Evolutionary conservation across 371 early-diverging fungal species (phyloP).

Genomic region (Parasitella parasitica): DNA sequence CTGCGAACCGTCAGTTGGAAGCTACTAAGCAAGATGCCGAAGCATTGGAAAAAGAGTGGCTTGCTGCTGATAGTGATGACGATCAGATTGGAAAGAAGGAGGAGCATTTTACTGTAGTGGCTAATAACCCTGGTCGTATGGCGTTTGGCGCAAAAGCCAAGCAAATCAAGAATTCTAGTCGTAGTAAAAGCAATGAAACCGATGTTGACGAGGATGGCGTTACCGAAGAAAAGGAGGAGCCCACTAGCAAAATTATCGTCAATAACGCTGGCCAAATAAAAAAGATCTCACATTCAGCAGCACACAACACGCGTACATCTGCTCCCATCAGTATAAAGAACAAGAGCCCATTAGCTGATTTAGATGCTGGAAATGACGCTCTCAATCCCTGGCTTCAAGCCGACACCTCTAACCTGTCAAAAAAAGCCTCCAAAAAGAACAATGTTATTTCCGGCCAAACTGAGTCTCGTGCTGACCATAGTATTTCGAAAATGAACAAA

Average conservation of each 20-base stretch:
- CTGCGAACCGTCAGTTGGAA: slow-evolving; percentile 56
- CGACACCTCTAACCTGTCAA: slow-evolving; percentile 45
- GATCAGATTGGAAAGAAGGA: slow-evolving; percentile 31
- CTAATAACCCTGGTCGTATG: slow-evolving; percentile 64
- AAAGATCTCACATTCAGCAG: slow-evolving; percentile 58
- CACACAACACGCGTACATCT: slow-evolving; percentile 59
- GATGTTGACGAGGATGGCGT: not conserved
- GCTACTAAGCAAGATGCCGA: slow-evolving; percentile 54
- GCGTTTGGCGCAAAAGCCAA: slow-evolving; percentile 50
- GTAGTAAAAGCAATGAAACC: not conserved
- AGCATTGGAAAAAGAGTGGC: slow-evolving; percentile 45
- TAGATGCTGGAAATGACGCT: slow-evolving; percentile 21
- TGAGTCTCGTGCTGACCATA: slow-evolving; percentile 58
- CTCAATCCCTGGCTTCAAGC: slow-evolving; percentile 70
- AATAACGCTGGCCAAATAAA: slow-evolving; percentile 63
- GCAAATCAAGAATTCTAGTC: slow-evolving; percentile 15
- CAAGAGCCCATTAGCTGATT: slow-evolving; percentile 27
- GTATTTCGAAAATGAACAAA: slow-evolving; percentile 58
- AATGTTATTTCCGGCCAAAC: slow-evolving; percentile 51
- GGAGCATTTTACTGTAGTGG: slow-evolving; percentile 28
- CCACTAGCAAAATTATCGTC: slow-evolving; percentile 24
- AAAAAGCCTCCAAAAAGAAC: slow-evolving; percentile 59
- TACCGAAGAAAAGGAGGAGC: not conserved
- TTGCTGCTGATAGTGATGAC: slow-evolving; percentile 42
- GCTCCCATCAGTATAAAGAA: slow-evolving; percentile 51